Evolutionary conservation across 202 grass and related monocot species (phyloP).

Genomic region (Schoenoplectus tabernaemontani): DNA sequence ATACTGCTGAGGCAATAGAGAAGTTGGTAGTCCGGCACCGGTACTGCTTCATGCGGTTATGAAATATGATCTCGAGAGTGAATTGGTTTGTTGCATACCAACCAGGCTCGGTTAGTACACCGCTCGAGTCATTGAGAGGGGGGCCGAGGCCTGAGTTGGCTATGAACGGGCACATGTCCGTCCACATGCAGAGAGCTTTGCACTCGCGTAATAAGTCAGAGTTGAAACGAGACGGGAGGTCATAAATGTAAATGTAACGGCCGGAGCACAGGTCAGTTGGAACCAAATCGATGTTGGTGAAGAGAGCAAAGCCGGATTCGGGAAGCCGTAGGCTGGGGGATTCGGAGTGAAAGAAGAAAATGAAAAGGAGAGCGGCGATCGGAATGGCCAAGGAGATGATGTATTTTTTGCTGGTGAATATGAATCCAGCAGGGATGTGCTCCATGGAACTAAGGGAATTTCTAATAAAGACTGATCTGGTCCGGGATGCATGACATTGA

Average conservation of each 20-base stretch:
- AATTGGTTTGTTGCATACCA: conserved; percentile 30
- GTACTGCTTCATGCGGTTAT: conserved; percentile 31
- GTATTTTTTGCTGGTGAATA: not conserved
- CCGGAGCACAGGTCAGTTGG: conserved; percentile 5
- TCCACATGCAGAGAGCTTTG: conserved; percentile 5
- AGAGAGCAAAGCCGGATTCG: not conserved
- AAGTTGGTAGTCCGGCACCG: conserved; percentile 21
- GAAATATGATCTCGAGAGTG: conserved; percentile 9
- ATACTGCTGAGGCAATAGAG: conserved; percentile 11
- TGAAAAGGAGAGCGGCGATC: not conserved
- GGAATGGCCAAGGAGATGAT: not conserved
- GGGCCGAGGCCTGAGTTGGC: conserved; percentile 15
- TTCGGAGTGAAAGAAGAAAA: not conserved
- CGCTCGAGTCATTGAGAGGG: not conserved
- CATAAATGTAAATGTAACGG: conserved; percentile 39
- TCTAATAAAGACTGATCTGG: not conserved
- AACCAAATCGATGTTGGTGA: not conserved
- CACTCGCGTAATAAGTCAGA: conserved; percentile 20
- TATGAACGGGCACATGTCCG: conserved; percentile 18
- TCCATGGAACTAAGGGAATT: not conserved
- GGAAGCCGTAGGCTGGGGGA: not conserved
- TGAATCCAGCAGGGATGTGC: not conserved
- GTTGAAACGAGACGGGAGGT: conserved; percentile 31
- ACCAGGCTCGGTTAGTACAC: conserved; percentile 8
- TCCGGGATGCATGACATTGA: no score